Evolutionary conservation across 129 eudicot species (phyloP).

Genomic region (Erigeron canadensis): DNA sequence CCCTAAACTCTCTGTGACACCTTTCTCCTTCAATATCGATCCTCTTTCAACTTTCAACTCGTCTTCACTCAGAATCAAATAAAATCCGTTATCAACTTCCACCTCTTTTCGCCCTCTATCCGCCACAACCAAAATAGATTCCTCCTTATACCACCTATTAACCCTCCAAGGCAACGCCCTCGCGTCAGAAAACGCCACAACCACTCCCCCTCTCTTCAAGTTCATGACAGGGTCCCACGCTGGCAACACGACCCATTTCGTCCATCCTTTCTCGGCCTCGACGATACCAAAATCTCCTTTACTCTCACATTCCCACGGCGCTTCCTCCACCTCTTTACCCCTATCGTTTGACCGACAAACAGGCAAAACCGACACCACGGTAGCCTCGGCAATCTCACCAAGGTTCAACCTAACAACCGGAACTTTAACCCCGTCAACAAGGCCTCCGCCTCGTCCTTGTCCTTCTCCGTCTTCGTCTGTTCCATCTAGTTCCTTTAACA

Average conservation of each 20-base stretch:
- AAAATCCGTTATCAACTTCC: conserved; percentile 54
- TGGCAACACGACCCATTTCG: conserved; percentile 80
- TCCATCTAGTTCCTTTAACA: conserved; percentile 53
- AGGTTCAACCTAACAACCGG: conserved; percentile 70
- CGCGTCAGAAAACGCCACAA: conserved; percentile 64
- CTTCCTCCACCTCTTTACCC: conserved; percentile 54
- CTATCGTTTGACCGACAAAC: conserved; percentile 57
- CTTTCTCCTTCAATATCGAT: conserved; percentile 47
- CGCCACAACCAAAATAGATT: conserved; percentile 67
- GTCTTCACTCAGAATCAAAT: conserved; percentile 42
- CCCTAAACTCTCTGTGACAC: conserved; percentile 57
- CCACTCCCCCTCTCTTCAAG: conserved; percentile 70
- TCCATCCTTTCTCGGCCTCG: conserved; percentile 72
- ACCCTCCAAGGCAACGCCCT: conserved; percentile 74
- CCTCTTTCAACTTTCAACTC: conserved; percentile 77
- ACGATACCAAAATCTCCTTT: conserved; percentile 72
- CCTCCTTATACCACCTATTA: conserved; percentile 66
- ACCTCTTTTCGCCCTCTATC: conserved; percentile 68
- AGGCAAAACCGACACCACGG: conserved; percentile 60
- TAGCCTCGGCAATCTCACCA: conserved; percentile 79
- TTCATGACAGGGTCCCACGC: conserved; percentile 68
- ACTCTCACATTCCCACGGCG: conserved; percentile 66
- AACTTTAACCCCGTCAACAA: conserved; percentile 45
- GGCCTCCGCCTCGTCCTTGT: conserved; percentile 22
- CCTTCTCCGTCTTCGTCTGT: conserved; percentile 33